Conservation (phyloP, 345 rosid genomes). For the Cardiospermum halicacabum region DNA sequence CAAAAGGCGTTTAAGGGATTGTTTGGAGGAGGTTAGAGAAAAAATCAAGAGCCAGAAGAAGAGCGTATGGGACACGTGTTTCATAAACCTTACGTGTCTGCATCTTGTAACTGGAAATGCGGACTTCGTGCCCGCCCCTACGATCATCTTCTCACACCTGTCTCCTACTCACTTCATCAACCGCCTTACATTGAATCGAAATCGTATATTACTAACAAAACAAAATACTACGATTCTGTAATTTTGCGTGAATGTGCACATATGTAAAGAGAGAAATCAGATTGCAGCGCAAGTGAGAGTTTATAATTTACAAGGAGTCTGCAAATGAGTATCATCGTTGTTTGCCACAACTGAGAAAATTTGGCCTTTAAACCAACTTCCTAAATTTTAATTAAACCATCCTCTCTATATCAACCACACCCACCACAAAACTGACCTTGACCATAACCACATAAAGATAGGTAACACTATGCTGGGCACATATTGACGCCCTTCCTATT, state of each 20-base stretch:
- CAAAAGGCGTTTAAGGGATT: not conserved
- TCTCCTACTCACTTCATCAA: not conserved
- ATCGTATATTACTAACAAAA: too few species aligned
- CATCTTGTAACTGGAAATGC: conserved; percentile 13
- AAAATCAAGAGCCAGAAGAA: not conserved
- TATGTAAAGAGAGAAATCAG: conserved; percentile 3
- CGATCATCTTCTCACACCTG: conserved; percentile 12
- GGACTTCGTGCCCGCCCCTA: conserved; percentile 23
- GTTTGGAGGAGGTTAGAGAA: not conserved
- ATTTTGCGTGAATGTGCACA: not conserved
- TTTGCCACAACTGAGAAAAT: conserved; percentile 26
- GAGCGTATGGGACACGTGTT: conserved; percentile 31
- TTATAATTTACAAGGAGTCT: conserved; percentile 30
- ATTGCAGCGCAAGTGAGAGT: not conserved
- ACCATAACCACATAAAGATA: not conserved
- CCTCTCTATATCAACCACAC: conserved; percentile 21
- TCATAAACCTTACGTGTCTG: conserved; percentile 19
- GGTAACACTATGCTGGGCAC: conserved; percentile 30
- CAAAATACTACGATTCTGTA: too few species aligned
- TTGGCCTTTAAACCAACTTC: conserved; percentile 21
- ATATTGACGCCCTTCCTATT: conserved; percentile 30
- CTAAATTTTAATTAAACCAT: conserved; percentile 11
- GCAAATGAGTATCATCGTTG: conserved; percentile 8
- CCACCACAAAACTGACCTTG: conserved; percentile 37
- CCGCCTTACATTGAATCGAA: too few species aligned